Evolutionary conservation across 2,329 filamentous ascomycete genomes (phyloP).

Genomic region (Coniochaeta hoffmannii): DNA sequence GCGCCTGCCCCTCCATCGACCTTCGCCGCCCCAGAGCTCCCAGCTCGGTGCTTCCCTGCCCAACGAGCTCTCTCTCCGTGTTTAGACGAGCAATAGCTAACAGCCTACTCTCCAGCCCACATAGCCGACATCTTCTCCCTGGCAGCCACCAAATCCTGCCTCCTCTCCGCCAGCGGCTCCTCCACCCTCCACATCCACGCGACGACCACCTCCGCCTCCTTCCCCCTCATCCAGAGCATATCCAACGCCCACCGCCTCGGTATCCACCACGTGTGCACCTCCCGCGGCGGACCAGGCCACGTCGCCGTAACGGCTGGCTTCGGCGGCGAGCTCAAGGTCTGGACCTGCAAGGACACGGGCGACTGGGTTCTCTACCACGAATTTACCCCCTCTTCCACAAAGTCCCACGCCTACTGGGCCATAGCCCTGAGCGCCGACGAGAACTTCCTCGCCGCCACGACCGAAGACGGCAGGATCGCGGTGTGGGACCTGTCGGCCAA

Average conservation of each 20-base stretch:
- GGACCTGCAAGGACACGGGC: constrained; percentile 53
- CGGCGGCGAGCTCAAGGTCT: constrained; percentile 79
- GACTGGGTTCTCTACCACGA: constrained; percentile 44
- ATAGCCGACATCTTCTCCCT: constrained; percentile 78
- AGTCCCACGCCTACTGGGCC: constrained; percentile 80
- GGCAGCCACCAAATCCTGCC: constrained; percentile 62
- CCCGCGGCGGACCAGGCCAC: constrained; percentile 52
- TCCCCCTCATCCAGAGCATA: constrained; percentile 73
- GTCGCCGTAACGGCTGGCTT: constrained; percentile 81
- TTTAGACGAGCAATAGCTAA: too few species aligned
- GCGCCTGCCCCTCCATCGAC: constrained; percentile 14
- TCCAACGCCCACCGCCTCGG: constrained; percentile 76
- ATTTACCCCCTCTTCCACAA: constrained; percentile 41
- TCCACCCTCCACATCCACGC: constrained; percentile 76
- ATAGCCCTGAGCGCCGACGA: constrained; percentile 80
- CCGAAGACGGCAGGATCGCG: constrained; percentile 79
- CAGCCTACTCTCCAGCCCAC: constrained; percentile 59
- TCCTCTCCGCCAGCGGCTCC: constrained; percentile 80
- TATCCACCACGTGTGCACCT: constrained; percentile 79
- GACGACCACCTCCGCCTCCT: constrained; percentile 56
- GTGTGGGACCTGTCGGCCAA: constrained; percentile 67
- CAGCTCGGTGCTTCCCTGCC: too few species aligned
- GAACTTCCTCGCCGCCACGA: constrained; percentile 76
- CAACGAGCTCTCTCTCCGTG: too few species aligned
- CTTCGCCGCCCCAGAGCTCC: constrained; percentile 10